phyloP scores from a whole-genome alignment of 345 rosid genomes.

The Salix dunnii region DNA sequence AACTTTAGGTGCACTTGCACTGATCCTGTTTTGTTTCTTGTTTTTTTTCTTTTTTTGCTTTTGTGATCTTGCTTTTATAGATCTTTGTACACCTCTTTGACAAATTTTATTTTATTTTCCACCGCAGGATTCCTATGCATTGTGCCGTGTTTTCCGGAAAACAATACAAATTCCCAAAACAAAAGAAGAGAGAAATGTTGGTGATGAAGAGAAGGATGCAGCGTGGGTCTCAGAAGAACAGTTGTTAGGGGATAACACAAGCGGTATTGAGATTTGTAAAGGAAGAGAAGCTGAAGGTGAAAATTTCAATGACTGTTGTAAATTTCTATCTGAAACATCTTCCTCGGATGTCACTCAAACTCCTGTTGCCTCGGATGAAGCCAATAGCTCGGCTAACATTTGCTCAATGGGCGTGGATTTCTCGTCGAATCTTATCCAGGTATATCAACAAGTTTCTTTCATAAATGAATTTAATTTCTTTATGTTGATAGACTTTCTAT shows the following conservation, averaged over 20 bases:
- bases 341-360: constrained; percentile 28
- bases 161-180: constrained; percentile 44
- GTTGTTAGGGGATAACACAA: constrained; percentile 9
- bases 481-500: not conserved
- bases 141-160: constrained; percentile 75
- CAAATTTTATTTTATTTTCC: not conserved
- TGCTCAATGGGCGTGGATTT: constrained; percentile 34
- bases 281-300: constrained; percentile 32
- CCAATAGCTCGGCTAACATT: constrained; percentile 40
- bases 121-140: constrained; percentile 63
- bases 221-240: constrained; percentile 23
- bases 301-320: constrained; percentile 23
- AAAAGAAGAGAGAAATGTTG: constrained; percentile 15
- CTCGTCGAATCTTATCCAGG: constrained; percentile 49
- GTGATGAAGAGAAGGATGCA: constrained; percentile 13
- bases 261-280: constrained; percentile 13
- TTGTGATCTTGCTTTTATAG: constrained; percentile 15
- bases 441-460: constrained; percentile 6
- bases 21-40: constrained; percentile 2
- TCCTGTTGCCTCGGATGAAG: constrained; percentile 49
- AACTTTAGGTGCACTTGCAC: constrained; percentile 24
- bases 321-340: constrained; percentile 47
- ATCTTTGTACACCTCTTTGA: constrained; percentile 3
- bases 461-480: not conserved
- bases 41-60: constrained; percentile 14